Percentiles rank a stretch among this genome's conserved stretches.
Evolutionary conservation across 257 asterid species (phyloP).

Genomic region (Leonotis leonurus): DNA sequence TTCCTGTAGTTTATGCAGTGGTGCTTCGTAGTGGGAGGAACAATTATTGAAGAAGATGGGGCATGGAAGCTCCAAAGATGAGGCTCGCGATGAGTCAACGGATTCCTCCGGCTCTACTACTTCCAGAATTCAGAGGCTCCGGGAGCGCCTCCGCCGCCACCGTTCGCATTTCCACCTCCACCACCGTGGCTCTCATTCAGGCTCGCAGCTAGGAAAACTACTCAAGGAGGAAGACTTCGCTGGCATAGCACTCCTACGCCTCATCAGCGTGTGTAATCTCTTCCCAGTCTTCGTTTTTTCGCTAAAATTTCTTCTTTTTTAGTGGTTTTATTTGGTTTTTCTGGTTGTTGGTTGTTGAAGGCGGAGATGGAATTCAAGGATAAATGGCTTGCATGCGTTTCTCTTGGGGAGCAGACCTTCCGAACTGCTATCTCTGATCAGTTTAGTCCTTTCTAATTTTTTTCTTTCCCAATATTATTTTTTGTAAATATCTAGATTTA

Average conservation of each 20-base stretch:
- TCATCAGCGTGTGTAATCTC: conserved; percentile 42
- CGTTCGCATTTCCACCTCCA: conserved; percentile 45
- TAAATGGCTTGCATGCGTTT: conserved; percentile 86
- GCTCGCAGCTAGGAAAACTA: conserved; percentile 24
- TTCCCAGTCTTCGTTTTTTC: not conserved
- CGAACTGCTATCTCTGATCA: conserved; percentile 71
- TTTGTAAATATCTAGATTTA: not conserved
- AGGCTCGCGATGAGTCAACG: conserved; percentile 37
- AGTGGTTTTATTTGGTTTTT: not conserved
- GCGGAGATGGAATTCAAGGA: conserved; percentile 96
- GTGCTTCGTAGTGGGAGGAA: not conserved
- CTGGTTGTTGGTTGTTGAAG: conserved; percentile 29
- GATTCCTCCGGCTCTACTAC: conserved; percentile 29
- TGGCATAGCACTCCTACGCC: conserved; percentile 76
- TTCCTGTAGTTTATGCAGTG: no score
- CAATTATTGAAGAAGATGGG: conserved; percentile 42
- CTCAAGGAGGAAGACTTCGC: conserved; percentile 70
- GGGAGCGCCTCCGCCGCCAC: conserved; percentile 49
- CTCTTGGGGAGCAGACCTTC: conserved; percentile 93
- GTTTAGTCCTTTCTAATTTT: conserved; percentile 32
- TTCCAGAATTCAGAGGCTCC: conserved; percentile 43
- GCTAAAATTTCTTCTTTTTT: not conserved
- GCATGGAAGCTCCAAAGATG: conserved; percentile 46
- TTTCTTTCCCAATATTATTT: no score
- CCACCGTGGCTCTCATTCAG: conserved; percentile 28